A percentile compares a stretch with the other conserved stretches of the same genome.
Evolutionary conservation across 148 eudicot genomes (phyloP).

Genomic region (Rhododendron ferrugineum): DNA sequence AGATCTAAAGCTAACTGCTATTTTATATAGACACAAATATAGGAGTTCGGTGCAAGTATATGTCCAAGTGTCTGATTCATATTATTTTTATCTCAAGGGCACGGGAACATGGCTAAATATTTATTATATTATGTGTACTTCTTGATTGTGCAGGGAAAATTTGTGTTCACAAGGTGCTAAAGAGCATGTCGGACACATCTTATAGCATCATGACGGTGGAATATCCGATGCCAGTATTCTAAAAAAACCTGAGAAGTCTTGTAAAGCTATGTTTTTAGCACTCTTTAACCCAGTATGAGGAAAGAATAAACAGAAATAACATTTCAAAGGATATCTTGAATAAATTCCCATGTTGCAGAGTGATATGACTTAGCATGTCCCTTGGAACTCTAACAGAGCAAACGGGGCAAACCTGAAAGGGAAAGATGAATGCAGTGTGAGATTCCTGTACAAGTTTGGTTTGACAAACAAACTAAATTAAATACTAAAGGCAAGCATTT

Average conservation of each 20-base stretch:
- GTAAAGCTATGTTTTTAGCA: background rate
- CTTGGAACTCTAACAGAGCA: slow-evolving; percentile 67
- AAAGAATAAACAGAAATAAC: background rate
- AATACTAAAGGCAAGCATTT: background rate
- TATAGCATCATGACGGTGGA: background rate
- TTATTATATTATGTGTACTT: background rate
- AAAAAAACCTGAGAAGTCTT: background rate
- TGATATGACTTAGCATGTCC: slow-evolving; percentile 81
- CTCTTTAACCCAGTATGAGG: background rate
- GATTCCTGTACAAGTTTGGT: background rate
- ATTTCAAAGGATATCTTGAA: slow-evolving; percentile 76
- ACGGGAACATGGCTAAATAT: background rate
- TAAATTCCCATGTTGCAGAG: slow-evolving; percentile 76
- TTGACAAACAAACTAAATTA: background rate
- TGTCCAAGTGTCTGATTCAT: background rate
- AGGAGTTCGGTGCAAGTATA: background rate
- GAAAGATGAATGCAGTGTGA: background rate
- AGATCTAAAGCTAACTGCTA: background rate
- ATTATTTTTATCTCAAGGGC: background rate
- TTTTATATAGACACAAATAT: background rate
- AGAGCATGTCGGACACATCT: background rate
- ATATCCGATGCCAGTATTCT: background rate
- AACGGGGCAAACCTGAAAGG: slow-evolving; percentile 71
- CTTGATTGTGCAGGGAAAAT: background rate
- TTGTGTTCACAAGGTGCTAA: background rate